Base-by-base conservation (phyloP, 2,329 filamentous ascomycete species). In the Epichloe bromicola region DNA sequence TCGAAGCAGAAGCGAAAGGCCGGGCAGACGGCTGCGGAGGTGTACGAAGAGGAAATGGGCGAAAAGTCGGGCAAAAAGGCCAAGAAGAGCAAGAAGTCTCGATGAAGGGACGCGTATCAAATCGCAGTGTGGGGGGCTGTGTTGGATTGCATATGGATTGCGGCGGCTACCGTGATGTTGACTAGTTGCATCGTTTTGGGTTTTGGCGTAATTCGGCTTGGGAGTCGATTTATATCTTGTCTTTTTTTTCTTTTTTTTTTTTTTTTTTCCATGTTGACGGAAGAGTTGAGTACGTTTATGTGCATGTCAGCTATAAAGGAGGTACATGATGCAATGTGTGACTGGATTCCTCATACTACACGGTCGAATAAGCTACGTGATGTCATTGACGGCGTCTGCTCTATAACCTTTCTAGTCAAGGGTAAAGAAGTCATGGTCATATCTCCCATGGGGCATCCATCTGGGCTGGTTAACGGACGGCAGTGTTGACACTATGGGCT, bases 1-100 rank as follows among this genome's bases (percentile, higher is more conserved):
- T 80, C 82, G n/a, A 88, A 89, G 68, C 59, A 65, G 56, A 91
- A 93, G 74, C 75, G 88, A 59, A 94, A 94, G 70, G 85, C 80
- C 0, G 73, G 70, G 8, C 66, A 67, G 52, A 79, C 76, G 15
- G 80, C 79, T 4, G 72, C 70, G 20, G 81, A 84, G 60, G 74
- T 83, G 15, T 83, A 82, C 58, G 80, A 82, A 49, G 73, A 82
- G 61, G 75, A 70, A 47, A 70, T 80, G 51, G 80, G 74, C 36
- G 75, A 72, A 26, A 75, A 74, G 61, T 71, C 78, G 61, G 77
- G 78, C 63, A 82, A 80, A 65, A 82, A 78, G 67, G 58, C 60
- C 10, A 74, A 74, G 65, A 71, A 70, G 60, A 57, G 61, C 36
- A 70, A 67, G 61, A 67, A 65, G 57, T 56, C 56, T 43, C 53